Conservation (phyloP, 257 asterid genomes). For the Avicennia marina region DNA sequence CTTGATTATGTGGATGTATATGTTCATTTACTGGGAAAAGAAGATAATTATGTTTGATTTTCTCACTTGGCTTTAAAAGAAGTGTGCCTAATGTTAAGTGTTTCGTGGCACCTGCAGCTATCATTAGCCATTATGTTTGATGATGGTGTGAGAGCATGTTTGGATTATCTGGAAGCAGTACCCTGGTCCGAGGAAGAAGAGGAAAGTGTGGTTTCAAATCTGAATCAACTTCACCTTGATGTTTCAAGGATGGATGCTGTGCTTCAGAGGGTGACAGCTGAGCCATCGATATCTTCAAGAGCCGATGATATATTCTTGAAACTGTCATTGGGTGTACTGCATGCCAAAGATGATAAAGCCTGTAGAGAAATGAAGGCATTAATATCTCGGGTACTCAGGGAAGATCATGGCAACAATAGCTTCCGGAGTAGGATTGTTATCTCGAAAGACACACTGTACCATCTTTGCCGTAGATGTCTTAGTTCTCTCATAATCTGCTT, state of each 20-base stretch:
- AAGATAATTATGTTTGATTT: neutral
- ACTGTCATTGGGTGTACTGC: constrained; percentile 56
- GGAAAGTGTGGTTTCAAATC: constrained; percentile 49
- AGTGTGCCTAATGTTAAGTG: neutral
- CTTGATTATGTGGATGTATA: neutral
- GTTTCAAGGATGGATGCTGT: constrained; percentile 37
- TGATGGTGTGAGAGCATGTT: constrained; percentile 67
- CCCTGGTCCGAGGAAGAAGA: constrained; percentile 94
- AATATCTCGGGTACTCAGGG: constrained; percentile 52
- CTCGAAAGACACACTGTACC: constrained; percentile 57
- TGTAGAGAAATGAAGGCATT: constrained; percentile 69
- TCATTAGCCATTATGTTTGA: constrained; percentile 72
- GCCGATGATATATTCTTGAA: constrained; percentile 65
- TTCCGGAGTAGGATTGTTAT: constrained; percentile 32
- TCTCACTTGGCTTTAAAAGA: neutral
- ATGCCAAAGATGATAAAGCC: constrained; percentile 77
- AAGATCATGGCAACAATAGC: constrained; percentile 29
- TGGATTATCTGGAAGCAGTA: constrained; percentile 75
- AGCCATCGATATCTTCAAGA: constrained; percentile 59
- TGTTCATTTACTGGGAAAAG: neutral
- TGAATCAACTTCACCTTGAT: constrained; percentile 53
- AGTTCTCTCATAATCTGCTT: constrained; percentile 61
- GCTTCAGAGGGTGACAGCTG: constrained; percentile 67
- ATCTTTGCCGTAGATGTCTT: constrained; percentile 77
- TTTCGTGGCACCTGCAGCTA: constrained; percentile 42